A percentile compares a stretch with the other conserved stretches of the same genome.
Conservation (phyloP, 1,284 basidiomycete species). For the Ganoderma multipileum region DNA sequence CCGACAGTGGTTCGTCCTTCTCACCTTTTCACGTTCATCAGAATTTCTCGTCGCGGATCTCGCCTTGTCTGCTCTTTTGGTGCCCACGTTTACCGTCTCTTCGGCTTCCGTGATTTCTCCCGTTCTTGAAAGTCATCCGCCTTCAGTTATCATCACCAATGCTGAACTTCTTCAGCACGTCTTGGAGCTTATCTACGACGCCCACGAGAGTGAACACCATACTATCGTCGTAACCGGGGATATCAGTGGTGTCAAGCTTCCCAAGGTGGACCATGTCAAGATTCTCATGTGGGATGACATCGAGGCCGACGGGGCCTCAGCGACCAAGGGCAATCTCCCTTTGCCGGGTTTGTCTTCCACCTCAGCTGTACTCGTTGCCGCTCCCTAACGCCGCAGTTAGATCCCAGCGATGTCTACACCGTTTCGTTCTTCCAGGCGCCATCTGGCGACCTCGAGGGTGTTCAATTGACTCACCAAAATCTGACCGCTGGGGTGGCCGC, state of each 20-base stretch:
- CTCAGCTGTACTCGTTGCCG: neutral
- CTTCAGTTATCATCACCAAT: constrained; percentile 73
- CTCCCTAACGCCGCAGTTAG: constrained; percentile 42
- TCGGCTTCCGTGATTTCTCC: constrained; percentile 62
- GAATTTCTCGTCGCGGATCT: constrained; percentile 81
- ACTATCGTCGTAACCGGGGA: constrained; percentile 75
- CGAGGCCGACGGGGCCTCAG: constrained; percentile 63
- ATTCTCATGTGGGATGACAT: constrained; percentile 69
- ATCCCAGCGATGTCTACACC: constrained; percentile 66
- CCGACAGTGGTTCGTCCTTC: neutral
- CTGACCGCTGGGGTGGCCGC: constrained; percentile 82
- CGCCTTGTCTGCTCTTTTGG: constrained; percentile 73
- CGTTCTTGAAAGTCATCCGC: constrained; percentile 68
- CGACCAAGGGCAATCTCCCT: constrained; percentile 52
- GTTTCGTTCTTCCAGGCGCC: constrained; percentile 66
- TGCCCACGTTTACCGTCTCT: constrained; percentile 73
- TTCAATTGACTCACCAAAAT: constrained; percentile 78
- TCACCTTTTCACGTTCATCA: constrained; percentile 37
- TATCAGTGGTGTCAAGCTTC: constrained; percentile 46
- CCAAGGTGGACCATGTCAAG: constrained; percentile 55
- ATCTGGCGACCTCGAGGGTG: constrained; percentile 61
- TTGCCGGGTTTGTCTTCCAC: constrained; percentile 53
- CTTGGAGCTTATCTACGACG: constrained; percentile 72
- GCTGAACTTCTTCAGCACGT: constrained; percentile 66
- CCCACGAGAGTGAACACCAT: constrained; percentile 54